These are phyloP conservation scores for Neltuma alba DNA, from an alignment of 306 rosid genomes.

Conservation along the genomic window DNA sequence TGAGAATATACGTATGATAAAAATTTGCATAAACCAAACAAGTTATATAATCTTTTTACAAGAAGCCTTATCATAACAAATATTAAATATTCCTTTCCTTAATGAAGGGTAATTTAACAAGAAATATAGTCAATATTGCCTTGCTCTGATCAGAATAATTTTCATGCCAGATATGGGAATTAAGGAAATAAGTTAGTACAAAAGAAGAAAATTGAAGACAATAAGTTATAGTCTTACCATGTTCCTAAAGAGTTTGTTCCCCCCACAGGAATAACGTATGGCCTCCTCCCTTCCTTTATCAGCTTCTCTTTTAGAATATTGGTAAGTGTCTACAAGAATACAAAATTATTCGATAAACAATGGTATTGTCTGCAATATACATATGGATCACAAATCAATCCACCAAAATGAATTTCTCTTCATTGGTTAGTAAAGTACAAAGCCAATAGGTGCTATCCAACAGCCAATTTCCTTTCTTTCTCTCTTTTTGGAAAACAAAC, in stretches of 20 bases:
- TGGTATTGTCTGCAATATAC: neutral
- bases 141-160: neutral
- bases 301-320: constrained; percentile 67
- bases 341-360: constrained; percentile 6
- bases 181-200: constrained; percentile 19
- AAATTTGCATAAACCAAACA: neutral
- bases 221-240: constrained; percentile 62
- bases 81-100: neutral
- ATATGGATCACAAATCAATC: neutral
- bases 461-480: too few relatives aligned
- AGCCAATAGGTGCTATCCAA: too few relatives aligned
- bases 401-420: neutral
- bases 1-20: neutral
- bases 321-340: constrained; percentile 59
- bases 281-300: constrained; percentile 78
- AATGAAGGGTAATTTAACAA: neutral
- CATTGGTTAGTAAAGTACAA: neutral
- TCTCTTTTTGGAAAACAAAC: neutral
- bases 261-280: constrained; percentile 90
- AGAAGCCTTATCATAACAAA: neutral
- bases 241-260: constrained; percentile 90
- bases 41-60: neutral
- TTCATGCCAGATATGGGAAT: neutral
- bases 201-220: constrained; percentile 24
- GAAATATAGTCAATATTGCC: neutral